These are phyloP conservation scores for Telfairia occidentalis DNA, from an alignment of 331 rosid species.

Conservation along the genomic window DNA sequence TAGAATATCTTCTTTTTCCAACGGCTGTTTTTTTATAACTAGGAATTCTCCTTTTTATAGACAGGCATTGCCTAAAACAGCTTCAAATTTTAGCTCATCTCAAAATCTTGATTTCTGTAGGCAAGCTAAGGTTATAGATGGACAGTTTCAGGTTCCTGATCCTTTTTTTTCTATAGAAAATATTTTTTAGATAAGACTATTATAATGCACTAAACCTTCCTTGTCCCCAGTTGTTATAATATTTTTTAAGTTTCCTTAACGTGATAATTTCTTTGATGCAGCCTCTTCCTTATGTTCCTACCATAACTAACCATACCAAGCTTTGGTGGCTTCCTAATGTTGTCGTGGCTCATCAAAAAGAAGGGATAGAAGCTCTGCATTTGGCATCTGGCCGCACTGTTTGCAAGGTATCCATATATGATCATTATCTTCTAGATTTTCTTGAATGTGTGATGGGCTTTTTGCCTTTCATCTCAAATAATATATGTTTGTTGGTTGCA, in stretches of 20 bases:
- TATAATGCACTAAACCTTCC: not conserved
- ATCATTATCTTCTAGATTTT: not conserved
- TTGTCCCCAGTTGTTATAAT: not conserved
- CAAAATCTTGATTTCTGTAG: not conserved
- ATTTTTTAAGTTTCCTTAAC: not conserved
- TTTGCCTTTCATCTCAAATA: not conserved
- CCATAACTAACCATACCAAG: constrained; percentile 92
- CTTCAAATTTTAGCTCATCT: not conserved
- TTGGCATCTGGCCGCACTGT: constrained; percentile 82
- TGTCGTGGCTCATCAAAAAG: constrained; percentile 93
- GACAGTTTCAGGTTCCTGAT: not conserved
- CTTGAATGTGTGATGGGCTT: not conserved
- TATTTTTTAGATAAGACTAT: not conserved
- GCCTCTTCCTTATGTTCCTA: constrained; percentile 74
- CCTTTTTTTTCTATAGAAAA: not conserved
- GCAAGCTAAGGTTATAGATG: not conserved
- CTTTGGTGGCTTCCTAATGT: constrained; percentile 99
- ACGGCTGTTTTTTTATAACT: not conserved
- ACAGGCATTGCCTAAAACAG: not conserved
- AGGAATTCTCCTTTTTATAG: not conserved
- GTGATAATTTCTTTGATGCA: constrained; percentile 34
- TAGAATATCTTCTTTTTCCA: not conserved
- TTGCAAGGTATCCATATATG: constrained; percentile 54
- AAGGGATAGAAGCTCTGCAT: constrained; percentile 93
- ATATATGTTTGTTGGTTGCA: not conserved